phyloP scores from a whole-genome alignment of 106 monocot species.

The Allium sativum region DNA sequence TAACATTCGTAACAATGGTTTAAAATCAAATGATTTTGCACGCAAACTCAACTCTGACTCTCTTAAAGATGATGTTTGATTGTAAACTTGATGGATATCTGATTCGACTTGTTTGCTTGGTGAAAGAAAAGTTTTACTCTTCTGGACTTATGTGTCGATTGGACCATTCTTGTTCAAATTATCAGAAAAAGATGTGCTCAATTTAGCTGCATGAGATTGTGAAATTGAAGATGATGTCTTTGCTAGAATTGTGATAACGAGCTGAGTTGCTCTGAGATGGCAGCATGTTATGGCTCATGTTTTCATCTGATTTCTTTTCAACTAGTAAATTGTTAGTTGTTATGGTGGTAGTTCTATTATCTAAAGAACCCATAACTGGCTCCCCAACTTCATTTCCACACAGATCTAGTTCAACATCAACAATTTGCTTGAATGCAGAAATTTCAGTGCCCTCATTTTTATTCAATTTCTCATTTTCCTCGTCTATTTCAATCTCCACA shows the following conservation, averaged over 20 bases:
- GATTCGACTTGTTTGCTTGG: conserved; percentile 56
- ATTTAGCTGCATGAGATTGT: conserved; percentile 30
- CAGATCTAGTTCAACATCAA: not conserved
- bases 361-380: not conserved
- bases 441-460: conserved; percentile 7
- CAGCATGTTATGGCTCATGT: conserved; percentile 24
- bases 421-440: not conserved
- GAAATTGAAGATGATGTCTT: conserved; percentile 40
- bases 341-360: not conserved
- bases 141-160: conserved; percentile 7
- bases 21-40: conserved; percentile 35
- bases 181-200: conserved; percentile 17
- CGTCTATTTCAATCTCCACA: conserved; percentile 95
- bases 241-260: conserved; percentile 27
- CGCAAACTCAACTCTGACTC: conserved; percentile 52
- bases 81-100: conserved; percentile 67
- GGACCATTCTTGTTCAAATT: conserved; percentile 11
- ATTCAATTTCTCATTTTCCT: conserved; percentile 59
- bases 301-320: not conserved
- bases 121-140: conserved; percentile 16
- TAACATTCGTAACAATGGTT: conserved; percentile 27
- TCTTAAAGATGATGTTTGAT: conserved; percentile 30
- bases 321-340: not conserved
- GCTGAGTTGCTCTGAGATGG: conserved; percentile 30
- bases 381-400: not conserved